phyloP scores from a whole-genome alignment of 2,329 filamentous ascomycete genomes.

The Zasmidium angulare region DNA sequence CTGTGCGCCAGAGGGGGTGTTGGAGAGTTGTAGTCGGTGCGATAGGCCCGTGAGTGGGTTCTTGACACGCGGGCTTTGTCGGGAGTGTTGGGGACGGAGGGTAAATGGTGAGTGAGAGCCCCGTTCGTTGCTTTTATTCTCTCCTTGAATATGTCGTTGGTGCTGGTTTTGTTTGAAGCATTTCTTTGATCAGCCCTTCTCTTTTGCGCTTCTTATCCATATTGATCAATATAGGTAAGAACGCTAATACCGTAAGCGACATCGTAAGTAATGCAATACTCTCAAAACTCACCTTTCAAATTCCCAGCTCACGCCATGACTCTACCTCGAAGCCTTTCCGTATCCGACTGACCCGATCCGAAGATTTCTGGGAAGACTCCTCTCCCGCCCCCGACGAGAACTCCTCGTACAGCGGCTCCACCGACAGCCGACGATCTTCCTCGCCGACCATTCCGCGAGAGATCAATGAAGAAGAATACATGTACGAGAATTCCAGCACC shows the following conservation, averaged over 20 bases:
- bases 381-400: background rate
- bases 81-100: constrained; percentile 10
- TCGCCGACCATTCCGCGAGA: constrained; percentile 9
- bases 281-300: too few species aligned
- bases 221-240: too few species aligned
- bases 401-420: background rate
- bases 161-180: background rate
- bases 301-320: too few species aligned
- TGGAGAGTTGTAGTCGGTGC: constrained; percentile 19
- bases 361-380: constrained; percentile 13
- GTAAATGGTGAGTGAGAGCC: constrained; percentile 17
- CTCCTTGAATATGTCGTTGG: too few species aligned
- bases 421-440: background rate
- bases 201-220: too few species aligned
- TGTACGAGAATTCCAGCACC: background rate
- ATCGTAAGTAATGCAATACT: too few species aligned
- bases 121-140: too few species aligned
- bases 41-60: constrained; percentile 6
- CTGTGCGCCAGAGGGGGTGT: constrained; percentile 12
- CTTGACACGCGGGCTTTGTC: constrained; percentile 15
- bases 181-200: background rate
- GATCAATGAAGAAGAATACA: constrained; percentile 21
- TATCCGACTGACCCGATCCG: too few species aligned
- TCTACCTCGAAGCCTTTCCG: too few species aligned
- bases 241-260: too few species aligned